Base-by-base conservation (phyloP, 2,329 filamentous ascomycete genomes). In the Aureobasidium uvarum region DNA sequence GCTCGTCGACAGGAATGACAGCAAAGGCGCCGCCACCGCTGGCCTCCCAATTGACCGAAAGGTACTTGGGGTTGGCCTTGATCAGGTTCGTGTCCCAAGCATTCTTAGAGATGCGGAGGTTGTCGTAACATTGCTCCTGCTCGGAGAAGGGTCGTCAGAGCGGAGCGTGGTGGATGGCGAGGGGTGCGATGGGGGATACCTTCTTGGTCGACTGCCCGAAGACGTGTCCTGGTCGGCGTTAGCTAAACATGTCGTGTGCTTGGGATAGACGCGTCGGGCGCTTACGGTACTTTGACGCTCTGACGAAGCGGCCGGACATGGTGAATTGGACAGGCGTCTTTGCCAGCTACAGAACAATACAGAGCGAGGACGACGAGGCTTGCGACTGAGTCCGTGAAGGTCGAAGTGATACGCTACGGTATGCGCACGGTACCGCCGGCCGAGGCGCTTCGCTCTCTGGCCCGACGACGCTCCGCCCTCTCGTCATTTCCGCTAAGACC, bases 21-120 rank as follows among this genome's bases (percentile, higher is more conserved):
- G 95, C 95, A 76, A 99, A 98, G 72, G 95, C 94, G 75, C 95
- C 95, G 74, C 95, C 95, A 69, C 95, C 95, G 76, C 92, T 91
- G 45, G 95, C 85, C 80, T 99, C 94, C 95, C 95, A 99, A 84
- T 99, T 99, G 81, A 99, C 93, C 6, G 95, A 89, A 72, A 99
- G 85, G 78, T 95, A 98, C 78, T 96, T 89, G 58, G 95, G 93
- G 79, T 99, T 99, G 77, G 87, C 95, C 89, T 98, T 98, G 81
- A 98, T 86, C 75, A 99, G 83, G 81, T 99, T 99, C 74, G 93
- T 97, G 79, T 99, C 95, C 95, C 95, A 99, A 65, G 95, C 95
- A 87, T 99, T 99, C 80, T 90, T 91, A 75, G 92, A 97, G 79
- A 99, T 92, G 77, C 92, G 91, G 72, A 99, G 83, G 79, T 98